phyloP scores from a whole-genome alignment of 768 basidiomycete species.

The Mycena albidolilacea region DNA sequence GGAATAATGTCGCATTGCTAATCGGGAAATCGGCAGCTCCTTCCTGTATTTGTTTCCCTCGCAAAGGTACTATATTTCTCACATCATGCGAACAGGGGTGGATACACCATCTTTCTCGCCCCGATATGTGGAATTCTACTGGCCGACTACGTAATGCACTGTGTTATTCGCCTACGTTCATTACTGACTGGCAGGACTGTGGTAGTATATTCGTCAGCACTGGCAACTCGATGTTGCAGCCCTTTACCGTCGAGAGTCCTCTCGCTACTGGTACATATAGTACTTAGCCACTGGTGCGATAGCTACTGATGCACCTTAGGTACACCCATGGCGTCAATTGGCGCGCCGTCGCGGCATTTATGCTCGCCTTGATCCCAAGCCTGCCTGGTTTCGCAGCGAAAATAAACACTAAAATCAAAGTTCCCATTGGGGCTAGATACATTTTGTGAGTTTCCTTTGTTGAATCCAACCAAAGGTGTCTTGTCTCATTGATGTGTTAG shows the following conservation, averaged over 20 bases:
- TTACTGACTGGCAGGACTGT: neutral
- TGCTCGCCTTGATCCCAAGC: conserved; percentile 34
- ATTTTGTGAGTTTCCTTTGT: conserved; percentile 28
- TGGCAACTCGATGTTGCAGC: conserved; percentile 23
- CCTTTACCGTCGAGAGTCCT: conserved; percentile 31
- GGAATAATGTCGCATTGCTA: conserved; percentile 18
- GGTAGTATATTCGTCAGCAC: conserved; percentile 29
- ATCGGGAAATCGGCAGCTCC: conserved; percentile 12
- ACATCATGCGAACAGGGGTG: conserved; percentile 41
- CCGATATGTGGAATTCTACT: conserved; percentile 74
- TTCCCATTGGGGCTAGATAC: conserved; percentile 32
- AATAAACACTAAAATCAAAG: conserved; percentile 16
- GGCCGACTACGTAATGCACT: conserved; percentile 26
- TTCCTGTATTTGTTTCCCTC: conserved; percentile 27
- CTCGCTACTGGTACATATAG: conserved; percentile 24
- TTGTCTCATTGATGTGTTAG: conserved; percentile 12
- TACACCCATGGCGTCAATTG: conserved; percentile 39
- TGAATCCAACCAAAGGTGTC: neutral
- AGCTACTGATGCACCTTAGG: conserved; percentile 20
- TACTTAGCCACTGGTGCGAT: neutral
- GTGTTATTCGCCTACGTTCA: neutral
- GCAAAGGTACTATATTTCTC: neutral
- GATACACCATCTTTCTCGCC: conserved; percentile 77
- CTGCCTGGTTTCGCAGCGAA: conserved; percentile 35
- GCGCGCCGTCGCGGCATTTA: conserved; percentile 38